These are phyloP conservation scores for Lasiodiplodia sp. DNA, from an alignment of 2,329 filamentous ascomycete genomes.

Conservation along the genomic window DNA sequence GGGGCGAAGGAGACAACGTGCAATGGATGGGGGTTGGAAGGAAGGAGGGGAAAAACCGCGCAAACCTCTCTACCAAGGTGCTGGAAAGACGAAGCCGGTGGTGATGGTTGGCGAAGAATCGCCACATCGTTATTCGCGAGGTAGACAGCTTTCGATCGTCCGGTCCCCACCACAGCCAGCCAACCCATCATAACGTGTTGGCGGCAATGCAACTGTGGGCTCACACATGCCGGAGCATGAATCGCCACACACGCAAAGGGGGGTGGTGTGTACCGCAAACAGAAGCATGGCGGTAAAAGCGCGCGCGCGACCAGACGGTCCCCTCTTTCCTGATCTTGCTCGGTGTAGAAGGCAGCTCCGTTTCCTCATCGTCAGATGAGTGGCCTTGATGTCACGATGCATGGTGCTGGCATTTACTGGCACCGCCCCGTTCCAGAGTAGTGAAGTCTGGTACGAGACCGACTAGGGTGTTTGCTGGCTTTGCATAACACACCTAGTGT, in stretches of 20 bases:
- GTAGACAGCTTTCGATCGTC: background rate
- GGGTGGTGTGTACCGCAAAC: background rate
- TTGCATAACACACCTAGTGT: background rate
- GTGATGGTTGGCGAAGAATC: background rate
- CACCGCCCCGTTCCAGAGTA: background rate
- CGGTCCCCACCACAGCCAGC: background rate
- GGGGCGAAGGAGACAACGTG: background rate
- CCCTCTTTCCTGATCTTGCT: background rate
- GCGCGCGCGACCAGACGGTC: background rate
- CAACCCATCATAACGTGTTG: background rate
- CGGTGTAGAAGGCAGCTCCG: background rate
- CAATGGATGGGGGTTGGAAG: too few species aligned
- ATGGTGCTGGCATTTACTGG: background rate
- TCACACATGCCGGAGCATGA: constrained; percentile 1
- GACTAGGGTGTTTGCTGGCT: background rate
- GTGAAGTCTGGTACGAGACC: background rate
- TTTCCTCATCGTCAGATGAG: too few species aligned
- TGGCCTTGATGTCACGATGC: background rate
- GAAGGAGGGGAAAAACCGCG: background rate
- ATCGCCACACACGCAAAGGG: background rate
- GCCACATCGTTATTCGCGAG: background rate
- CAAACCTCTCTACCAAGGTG: background rate
- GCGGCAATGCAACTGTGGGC: background rate
- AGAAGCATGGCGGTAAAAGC: background rate
- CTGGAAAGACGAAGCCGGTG: background rate